Evolutionary conservation across 1,284 basidiomycete species (phyloP), one percentile per base, ranked within the genome.

Genomic region (Takashimella koratensis): DNA sequence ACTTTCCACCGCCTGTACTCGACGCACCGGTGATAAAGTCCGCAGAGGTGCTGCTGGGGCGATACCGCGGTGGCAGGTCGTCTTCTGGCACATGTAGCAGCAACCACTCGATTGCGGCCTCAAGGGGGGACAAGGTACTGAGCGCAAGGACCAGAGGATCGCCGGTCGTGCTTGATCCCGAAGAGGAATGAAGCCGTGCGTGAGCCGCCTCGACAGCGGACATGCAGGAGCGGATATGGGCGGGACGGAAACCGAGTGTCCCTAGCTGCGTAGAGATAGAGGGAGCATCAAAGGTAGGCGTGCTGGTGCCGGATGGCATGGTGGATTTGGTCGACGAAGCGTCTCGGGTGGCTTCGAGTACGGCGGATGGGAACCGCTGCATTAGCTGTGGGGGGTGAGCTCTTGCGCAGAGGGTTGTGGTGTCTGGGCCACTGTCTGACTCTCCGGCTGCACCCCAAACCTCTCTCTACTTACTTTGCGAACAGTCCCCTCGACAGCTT

Each of bases 401-500:
- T n/a, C 6, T 52, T 26, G 47, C 44, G 51, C 43, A 49, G 46
- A 45, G 30, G 2, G 22, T 25, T 12, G 23, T 10, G 23, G 40
- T n/a, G 16, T 40, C 26, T n/a, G 5, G 5, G 48, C 5, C 24
- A 47, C n/a, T n/a, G n/a, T n/a, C n/a, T n/a, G n/a, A n/a, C n/a
- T n/a, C n/a, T n/a, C n/a, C n/a, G n/a, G n/a, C n/a, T n/a, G n/a
- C n/a, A n/a, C n/a, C n/a, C n/a, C n/a, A 22, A 5, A 43, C 23
- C 60, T 57, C 43, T 52, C 54, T 42, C 12, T 4, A 63, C 78
- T 59, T n/a, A 86, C 88, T 81, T 84, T 82, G 69, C 87, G 87
- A n/a, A 95, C 84, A 0, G 85, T 84, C 21, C 82, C 81, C 74
- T 97, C 92, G 5, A 94, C 88, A 52, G 85, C 76, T 58, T 92